A percentile compares a stretch with the other conserved stretches of the same genome.
These are phyloP conservation scores for Magnolia officinalis DNA, from an alignment of 164 flowering plant species.

Conservation along the genomic window DNA sequence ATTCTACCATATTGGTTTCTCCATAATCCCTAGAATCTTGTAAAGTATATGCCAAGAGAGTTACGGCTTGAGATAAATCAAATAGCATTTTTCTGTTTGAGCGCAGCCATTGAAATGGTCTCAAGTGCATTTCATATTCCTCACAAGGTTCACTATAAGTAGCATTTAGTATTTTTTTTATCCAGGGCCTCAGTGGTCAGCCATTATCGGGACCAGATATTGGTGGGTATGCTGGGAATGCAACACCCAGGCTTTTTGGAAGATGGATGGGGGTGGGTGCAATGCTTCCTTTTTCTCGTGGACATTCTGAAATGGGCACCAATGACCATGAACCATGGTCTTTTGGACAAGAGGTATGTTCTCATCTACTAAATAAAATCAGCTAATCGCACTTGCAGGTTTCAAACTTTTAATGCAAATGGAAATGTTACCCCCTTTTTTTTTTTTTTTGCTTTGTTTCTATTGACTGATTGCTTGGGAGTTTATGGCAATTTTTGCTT, in stretches of 20 bases:
- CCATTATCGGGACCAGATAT: slow-evolving; percentile 95
- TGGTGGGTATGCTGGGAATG: slow-evolving; percentile 97
- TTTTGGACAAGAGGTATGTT: slow-evolving; percentile 82
- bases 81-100: too few relatives aligned
- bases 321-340: slow-evolving; percentile 93
- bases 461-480: neutral
- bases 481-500: too few relatives aligned
- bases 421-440: too few relatives aligned
- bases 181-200: slow-evolving; percentile 92
- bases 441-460: too few relatives aligned
- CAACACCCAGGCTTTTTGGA: slow-evolving; percentile 83
- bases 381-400: neutral
- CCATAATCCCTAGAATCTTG: too few relatives aligned
- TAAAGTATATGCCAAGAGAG: too few relatives aligned
- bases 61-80: too few relatives aligned
- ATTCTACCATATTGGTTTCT: too few relatives aligned
- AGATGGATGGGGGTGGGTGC: slow-evolving; percentile 95
- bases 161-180: slow-evolving; percentile 3
- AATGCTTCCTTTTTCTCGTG: slow-evolving; percentile 93
- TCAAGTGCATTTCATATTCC: neutral
- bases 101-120: too few relatives aligned
- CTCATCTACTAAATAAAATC: neutral
- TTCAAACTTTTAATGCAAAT: neutral
- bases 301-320: slow-evolving; percentile 70
- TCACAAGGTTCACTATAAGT: neutral